Evolutionary conservation across 192 early-diverging fungal genomes (phyloP).

Genomic region (Podila epicladia): DNA sequence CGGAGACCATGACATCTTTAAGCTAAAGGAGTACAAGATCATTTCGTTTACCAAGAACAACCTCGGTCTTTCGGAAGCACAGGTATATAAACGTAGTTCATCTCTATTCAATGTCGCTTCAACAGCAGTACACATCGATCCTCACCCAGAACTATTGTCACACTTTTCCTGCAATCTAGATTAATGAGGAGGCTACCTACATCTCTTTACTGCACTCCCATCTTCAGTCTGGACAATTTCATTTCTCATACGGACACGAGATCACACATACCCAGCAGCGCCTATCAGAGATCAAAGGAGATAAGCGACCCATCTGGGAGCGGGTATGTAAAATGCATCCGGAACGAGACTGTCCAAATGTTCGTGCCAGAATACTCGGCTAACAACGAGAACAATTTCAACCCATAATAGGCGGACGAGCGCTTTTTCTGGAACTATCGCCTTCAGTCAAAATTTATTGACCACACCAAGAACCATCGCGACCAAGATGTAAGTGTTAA

Average conservation of each 20-base stretch:
- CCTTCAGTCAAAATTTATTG: slow-evolving; percentile 74
- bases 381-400: too few species aligned
- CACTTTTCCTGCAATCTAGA: slow-evolving; percentile 33
- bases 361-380: too few species aligned
- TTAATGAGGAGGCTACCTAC: slow-evolving; percentile 57
- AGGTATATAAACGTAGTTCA: slow-evolving; percentile 46
- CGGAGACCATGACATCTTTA: slow-evolving; percentile 72
- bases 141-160: neutral
- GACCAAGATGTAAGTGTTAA: slow-evolving; percentile 53
- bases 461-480: slow-evolving; percentile 50
- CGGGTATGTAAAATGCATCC: slow-evolving; percentile 50
- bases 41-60: slow-evolving; percentile 58
- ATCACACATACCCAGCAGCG: slow-evolving; percentile 88
- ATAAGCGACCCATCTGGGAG: slow-evolving; percentile 57
- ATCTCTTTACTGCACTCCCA: slow-evolving; percentile 58
- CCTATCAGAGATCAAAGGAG: slow-evolving; percentile 58
- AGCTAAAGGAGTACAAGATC: slow-evolving; percentile 63
- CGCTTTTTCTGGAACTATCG: slow-evolving; percentile 95
- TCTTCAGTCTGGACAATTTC: slow-evolving; percentile 61
- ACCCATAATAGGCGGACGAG: slow-evolving; percentile 75
- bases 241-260: slow-evolving; percentile 91
- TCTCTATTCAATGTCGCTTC: too few species aligned
- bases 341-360: neutral
- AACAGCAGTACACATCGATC: neutral
- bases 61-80: slow-evolving; percentile 41